A percentile compares a stretch with the other conserved stretches of the same genome.
These are phyloP conservation scores for Zygnema circumcarinatum DNA, from an alignment of 139 green algal species.

Conservation along the genomic window DNA sequence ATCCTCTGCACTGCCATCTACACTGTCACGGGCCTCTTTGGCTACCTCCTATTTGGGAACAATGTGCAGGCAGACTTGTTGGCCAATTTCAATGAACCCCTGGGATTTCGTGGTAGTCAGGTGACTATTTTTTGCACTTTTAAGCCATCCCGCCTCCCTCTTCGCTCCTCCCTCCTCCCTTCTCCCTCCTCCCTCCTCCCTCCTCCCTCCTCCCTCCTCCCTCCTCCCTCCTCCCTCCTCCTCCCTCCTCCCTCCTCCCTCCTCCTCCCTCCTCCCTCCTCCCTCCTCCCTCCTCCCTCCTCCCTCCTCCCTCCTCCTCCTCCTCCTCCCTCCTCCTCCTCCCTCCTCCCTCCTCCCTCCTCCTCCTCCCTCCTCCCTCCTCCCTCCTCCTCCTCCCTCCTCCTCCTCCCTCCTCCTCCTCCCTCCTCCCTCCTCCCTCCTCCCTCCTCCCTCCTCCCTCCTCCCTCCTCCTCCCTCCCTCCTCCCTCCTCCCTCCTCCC, in stretches of 20 bases:
- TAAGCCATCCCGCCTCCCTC: not conserved
- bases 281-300: not conserved
- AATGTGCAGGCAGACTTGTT: constrained; percentile 31
- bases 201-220: not conserved
- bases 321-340: not conserved
- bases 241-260: not conserved
- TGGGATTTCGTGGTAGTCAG: constrained; percentile 33
- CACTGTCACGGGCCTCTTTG: constrained; percentile 24
- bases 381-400: not conserved
- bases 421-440: not conserved
- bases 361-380: not conserved
- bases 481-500: not conserved
- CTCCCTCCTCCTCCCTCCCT: not conserved
- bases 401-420: not conserved
- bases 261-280: not conserved
- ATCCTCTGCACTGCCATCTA: constrained; percentile 48
- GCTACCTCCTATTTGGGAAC: constrained; percentile 51
- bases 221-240: not conserved
- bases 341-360: not conserved
- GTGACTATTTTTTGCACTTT: not conserved
- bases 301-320: not conserved
- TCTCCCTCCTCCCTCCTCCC: not conserved
- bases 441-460: not conserved
- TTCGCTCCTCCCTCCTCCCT: not conserved
- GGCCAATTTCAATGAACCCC: constrained; percentile 40